Evolutionary conservation across 2,329 filamentous ascomycete species (phyloP).

Genomic region (Ploettnerulaceae sp.): DNA sequence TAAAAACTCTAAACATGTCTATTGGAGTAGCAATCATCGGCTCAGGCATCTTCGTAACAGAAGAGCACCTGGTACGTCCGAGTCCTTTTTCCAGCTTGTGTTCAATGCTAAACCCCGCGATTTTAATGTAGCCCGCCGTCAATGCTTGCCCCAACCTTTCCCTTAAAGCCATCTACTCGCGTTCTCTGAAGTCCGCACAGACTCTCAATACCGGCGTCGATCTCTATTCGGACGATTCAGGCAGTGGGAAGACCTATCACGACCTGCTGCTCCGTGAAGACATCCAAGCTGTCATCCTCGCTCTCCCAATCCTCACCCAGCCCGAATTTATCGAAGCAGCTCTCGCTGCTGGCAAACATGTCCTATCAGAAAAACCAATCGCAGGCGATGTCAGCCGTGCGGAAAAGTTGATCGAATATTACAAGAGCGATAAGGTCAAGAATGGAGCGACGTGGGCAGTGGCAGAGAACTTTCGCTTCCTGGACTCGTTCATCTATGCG

Average conservation of each 20-base stretch:
- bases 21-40: conserved; percentile 58
- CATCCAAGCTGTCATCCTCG: conserved; percentile 36
- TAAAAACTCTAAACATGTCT: conserved; percentile 27
- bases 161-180: conserved; percentile 46
- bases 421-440: conserved; percentile 35
- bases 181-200: conserved; percentile 32
- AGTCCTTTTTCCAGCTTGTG: background rate
- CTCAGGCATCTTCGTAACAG: conserved; percentile 57
- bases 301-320: conserved; percentile 47
- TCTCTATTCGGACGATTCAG: conserved; percentile 33
- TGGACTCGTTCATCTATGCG: conserved; percentile 49
- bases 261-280: conserved; percentile 32
- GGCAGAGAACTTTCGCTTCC: conserved; percentile 70
- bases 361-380: conserved; percentile 51
- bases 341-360: conserved; percentile 48
- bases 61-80: conserved; percentile 48
- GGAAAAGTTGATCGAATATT: conserved; percentile 44
- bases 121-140: conserved; percentile 50
- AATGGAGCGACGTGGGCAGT: conserved; percentile 48
- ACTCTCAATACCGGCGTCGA: conserved; percentile 39
- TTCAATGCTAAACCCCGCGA: conserved; percentile 17
- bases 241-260: conserved; percentile 40
- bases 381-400: conserved; percentile 45
- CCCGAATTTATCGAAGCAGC: conserved; percentile 46
- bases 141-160: conserved; percentile 44